Evolutionary conservation across 2,329 filamentous ascomycete species (phyloP).

Genomic region (Xylaria sp.): DNA sequence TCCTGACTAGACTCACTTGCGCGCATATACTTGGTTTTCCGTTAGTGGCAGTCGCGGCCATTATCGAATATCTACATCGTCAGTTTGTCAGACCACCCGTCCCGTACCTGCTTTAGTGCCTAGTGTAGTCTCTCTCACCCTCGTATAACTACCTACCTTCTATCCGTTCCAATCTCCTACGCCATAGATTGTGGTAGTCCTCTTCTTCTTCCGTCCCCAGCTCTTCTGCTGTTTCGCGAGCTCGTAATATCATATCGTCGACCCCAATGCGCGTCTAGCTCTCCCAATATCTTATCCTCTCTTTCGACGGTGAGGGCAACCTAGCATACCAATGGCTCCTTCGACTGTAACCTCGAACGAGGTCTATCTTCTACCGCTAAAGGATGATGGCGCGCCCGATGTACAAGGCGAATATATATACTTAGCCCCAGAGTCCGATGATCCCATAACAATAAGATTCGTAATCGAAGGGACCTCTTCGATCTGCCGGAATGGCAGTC

Average conservation of each 20-base stretch:
- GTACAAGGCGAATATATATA: slow-evolving; percentile 92
- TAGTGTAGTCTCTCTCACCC: neutral
- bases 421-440: slow-evolving; percentile 76
- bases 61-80: slow-evolving; percentile 19
- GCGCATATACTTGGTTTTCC: slow-evolving; percentile 5
- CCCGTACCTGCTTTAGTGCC: neutral
- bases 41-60: slow-evolving; percentile 7
- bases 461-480: slow-evolving; percentile 94
- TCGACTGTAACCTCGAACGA: slow-evolving; percentile 72
- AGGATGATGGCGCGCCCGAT: slow-evolving; percentile 91
- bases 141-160: slow-evolving; percentile 11
- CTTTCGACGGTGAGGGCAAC: slow-evolving; percentile 3
- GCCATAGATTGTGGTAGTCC: neutral
- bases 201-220: neutral
- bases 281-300: neutral
- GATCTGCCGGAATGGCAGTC: slow-evolving; percentile 90
- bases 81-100: slow-evolving; percentile 6
- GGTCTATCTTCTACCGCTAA: slow-evolving; percentile 89
- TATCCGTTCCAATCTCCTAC: neutral
- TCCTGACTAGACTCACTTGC: slow-evolving; percentile 5
- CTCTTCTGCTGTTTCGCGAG: neutral
- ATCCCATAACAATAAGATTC: slow-evolving; percentile 86
- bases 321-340: slow-evolving; percentile 62
- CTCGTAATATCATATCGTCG: neutral
- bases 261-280: slow-evolving; percentile 21